phyloP scores from a whole-genome alignment of 2,329 filamentous ascomycete genomes.

The Colletotrichum spinosum region DNA sequence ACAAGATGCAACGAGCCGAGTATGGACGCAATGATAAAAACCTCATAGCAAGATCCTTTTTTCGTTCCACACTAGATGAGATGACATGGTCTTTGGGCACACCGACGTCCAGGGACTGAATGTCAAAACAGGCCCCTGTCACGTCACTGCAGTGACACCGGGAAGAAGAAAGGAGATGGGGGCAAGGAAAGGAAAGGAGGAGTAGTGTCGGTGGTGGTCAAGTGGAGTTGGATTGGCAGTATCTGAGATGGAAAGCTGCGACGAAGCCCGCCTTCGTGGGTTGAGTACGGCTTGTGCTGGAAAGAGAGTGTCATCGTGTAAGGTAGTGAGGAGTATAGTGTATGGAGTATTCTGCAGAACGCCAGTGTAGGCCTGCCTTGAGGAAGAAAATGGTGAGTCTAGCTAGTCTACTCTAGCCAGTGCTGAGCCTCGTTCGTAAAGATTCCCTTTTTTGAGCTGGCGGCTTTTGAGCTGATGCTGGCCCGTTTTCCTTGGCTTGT shows the following conservation, averaged over 20 bases:
- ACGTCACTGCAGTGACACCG: constrained; percentile 7
- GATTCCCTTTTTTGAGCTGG: constrained; percentile 33
- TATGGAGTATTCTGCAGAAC: no score
- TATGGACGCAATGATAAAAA: not conserved
- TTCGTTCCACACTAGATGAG: not conserved
- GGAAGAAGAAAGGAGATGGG: not conserved
- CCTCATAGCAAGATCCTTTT: not conserved
- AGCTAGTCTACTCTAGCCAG: constrained; percentile 2
- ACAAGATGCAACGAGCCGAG: not conserved
- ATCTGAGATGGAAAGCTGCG: not conserved
- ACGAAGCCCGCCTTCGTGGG: constrained; percentile 10
- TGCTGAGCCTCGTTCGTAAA: constrained; percentile 31
- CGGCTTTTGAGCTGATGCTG: constrained; percentile 18
- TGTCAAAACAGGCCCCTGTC: constrained; percentile 20
- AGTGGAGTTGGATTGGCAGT: constrained; percentile 1
- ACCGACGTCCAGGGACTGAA: constrained; percentile 28
- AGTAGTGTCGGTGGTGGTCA: not conserved
- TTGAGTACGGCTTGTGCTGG: constrained; percentile 27
- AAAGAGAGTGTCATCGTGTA: constrained; percentile 15
- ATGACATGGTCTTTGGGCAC: not conserved
- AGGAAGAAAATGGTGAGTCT: constrained; percentile 11
- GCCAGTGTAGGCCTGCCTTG: no score
- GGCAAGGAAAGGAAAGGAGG: not conserved
- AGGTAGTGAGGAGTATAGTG: not conserved
- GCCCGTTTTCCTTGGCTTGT: constrained; percentile 7